Evolutionary conservation across 2,329 filamentous ascomycete genomes (phyloP).

Genomic region (Sarocladium brachiariae): DNA sequence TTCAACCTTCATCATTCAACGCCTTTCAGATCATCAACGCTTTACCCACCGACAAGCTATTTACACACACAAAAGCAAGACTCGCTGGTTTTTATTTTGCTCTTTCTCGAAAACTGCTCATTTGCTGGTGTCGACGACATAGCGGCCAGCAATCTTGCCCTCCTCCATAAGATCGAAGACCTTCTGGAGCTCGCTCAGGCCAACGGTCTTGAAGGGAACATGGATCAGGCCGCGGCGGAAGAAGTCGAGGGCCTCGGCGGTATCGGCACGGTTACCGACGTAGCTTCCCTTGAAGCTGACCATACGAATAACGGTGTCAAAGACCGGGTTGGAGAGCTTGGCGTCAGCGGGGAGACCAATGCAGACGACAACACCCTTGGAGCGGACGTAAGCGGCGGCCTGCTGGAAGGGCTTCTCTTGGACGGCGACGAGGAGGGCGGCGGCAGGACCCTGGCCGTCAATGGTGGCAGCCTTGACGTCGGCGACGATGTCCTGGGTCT

Average conservation of each 20-base stretch:
- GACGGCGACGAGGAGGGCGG: conserved; percentile 79
- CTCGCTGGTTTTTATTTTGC: background rate
- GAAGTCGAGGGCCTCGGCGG: conserved; percentile 85
- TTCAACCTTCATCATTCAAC: background rate
- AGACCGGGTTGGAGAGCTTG: conserved; percentile 75
- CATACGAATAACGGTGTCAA: conserved; percentile 84
- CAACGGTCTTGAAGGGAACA: conserved; percentile 78
- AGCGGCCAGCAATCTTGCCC: conserved; percentile 68
- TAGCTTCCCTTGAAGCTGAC: conserved; percentile 89
- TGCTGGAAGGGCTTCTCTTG: conserved; percentile 93
- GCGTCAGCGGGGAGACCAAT: conserved; percentile 82
- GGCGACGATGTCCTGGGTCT: conserved; percentile 67
- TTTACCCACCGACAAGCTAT: background rate
- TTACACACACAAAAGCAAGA: conserved; percentile 14
- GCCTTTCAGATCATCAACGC: background rate
- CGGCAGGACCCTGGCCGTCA: conserved; percentile 71
- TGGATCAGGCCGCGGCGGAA: conserved; percentile 78
- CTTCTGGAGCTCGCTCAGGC: conserved; percentile 68
- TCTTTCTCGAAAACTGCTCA: no score
- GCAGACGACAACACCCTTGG: conserved; percentile 75
- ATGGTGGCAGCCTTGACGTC: conserved; percentile 77
- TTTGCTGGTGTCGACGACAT: conserved; percentile 68
- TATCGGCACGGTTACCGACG: conserved; percentile 86
- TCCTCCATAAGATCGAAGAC: conserved; percentile 73
- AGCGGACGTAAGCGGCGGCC: conserved; percentile 79